Conservation (phyloP, 495 filamentous ascomycete species). For the Recurvomyces mirabilis region DNA sequence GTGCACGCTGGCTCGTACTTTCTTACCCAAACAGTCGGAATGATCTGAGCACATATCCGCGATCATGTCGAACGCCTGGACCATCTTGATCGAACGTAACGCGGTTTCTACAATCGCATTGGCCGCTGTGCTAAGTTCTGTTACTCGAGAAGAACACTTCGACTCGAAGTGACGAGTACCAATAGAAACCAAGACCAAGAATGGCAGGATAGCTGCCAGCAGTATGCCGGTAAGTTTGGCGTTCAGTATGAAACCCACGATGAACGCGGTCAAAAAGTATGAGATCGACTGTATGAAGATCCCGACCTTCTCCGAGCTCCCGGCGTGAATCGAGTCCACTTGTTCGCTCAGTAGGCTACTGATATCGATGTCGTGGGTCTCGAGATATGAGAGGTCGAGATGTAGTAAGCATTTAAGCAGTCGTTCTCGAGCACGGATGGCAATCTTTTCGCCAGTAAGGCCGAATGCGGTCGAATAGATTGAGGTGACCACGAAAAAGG, state of each 20-base stretch:
- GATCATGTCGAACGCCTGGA: slow-evolving; percentile 43
- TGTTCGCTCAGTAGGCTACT: slow-evolving; percentile 29
- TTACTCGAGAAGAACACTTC: slow-evolving; percentile 20
- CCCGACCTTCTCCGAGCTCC: slow-evolving; percentile 41
- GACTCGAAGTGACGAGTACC: slow-evolving; percentile 25
- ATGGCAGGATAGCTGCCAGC: slow-evolving; percentile 32
- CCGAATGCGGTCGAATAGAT: slow-evolving; percentile 31
- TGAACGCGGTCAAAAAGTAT: slow-evolving; percentile 41
- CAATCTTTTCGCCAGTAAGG: slow-evolving; percentile 30
- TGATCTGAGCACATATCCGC: slow-evolving; percentile 33
- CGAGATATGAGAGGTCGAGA: slow-evolving; percentile 33
- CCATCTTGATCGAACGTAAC: slow-evolving; percentile 39
- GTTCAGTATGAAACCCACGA: slow-evolving; percentile 40
- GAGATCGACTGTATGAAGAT: slow-evolving; percentile 39
- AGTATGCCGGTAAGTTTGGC: slow-evolving; percentile 39
- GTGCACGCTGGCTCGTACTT: slow-evolving; percentile 21
- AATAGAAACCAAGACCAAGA: slow-evolving; percentile 34
- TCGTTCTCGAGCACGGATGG: slow-evolving; percentile 26
- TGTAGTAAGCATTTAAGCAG: slow-evolving; percentile 27
- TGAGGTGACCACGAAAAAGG: slow-evolving; percentile 34
- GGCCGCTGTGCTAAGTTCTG: slow-evolving; percentile 24
- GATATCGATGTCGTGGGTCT: slow-evolving; percentile 30
- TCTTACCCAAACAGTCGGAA: slow-evolving; percentile 21
- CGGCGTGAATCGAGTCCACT: slow-evolving; percentile 35
- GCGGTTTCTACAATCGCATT: slow-evolving; percentile 39